Base-by-base conservation (phyloP, 1,284 basidiomycete genomes). In the Apiotrichum montevideense region DNA sequence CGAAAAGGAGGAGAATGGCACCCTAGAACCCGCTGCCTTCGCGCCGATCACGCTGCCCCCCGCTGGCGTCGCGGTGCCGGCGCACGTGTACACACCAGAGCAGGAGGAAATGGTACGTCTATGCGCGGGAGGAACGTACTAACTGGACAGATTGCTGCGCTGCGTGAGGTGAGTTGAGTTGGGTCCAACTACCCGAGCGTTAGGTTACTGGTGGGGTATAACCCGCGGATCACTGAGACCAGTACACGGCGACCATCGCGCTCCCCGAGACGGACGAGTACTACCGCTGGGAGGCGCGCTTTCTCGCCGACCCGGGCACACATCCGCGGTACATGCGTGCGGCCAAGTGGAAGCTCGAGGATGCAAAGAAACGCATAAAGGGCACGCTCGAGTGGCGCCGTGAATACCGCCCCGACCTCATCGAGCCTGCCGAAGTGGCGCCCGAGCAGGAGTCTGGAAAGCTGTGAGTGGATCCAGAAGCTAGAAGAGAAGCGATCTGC, bases 401-500 rank as follows among this genome's bases (percentile, higher is more conserved):
- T 48, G 86, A 88, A 57, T 91, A 80, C 71, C 84, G 87, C 71
- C 89, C 89, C 0, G 89, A 92, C 60, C 76, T 91, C 35, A 90
- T 91, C 59, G 79, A 81, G 6, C 88, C 88, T 1, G 86, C 85
- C 44, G 88, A 91, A 63, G 82, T 84, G 48, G 67, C 77, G 62
- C 81, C 87, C 41, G 89, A 91, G 72, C 84, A 85, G 48, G 84
- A 88, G 75, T 87, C 86, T 0, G 89, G 89, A 11, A 91, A 92
- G 76, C 90, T 91, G 89, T 90, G 65, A 65, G 84, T 76, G n/a
- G 29, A 7, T 21, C 45, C 9, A 5, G 21, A 8, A 9, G 14
- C 37, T 5, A 50, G 14, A 29, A 8, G 48, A 41, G 29, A 8
- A 39, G 37, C 37, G 7, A 13, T 8, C 37, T 39, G 8, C 37